Conservation (phyloP, 352 stramenopile species). For the Pythium dissotocum region DNA sequence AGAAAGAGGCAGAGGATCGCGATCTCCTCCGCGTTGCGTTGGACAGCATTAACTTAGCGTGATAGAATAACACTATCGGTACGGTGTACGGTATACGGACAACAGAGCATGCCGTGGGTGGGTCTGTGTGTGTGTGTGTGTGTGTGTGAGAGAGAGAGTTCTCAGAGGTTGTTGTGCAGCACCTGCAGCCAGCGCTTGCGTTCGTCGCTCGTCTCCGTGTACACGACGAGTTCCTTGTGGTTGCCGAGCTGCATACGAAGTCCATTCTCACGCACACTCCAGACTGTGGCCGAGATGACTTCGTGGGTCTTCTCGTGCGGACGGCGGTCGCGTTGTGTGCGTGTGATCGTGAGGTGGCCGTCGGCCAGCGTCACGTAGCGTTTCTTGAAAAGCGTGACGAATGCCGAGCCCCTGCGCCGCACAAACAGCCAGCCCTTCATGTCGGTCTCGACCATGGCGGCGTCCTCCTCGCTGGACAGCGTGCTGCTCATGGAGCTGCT, state of each 20-base stretch:
- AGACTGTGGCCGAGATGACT: slow-evolving; percentile 48
- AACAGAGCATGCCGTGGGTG: slow-evolving; percentile 1
- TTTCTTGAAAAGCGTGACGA: slow-evolving; percentile 53
- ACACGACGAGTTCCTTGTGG: slow-evolving; percentile 57
- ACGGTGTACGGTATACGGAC: not conserved
- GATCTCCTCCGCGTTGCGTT: slow-evolving; percentile 2
- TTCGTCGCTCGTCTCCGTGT: slow-evolving; percentile 44
- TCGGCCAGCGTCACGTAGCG: slow-evolving; percentile 50
- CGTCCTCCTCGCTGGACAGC: slow-evolving; percentile 37
- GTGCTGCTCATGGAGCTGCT: slow-evolving; percentile 40
- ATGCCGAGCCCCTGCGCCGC: slow-evolving; percentile 21
- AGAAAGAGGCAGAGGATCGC: slow-evolving; percentile 5
- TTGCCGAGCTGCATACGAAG: slow-evolving; percentile 54
- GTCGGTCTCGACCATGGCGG: slow-evolving; percentile 33
- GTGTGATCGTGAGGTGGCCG: slow-evolving; percentile 46
- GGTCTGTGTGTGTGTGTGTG: not conserved
- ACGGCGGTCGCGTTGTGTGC: slow-evolving; percentile 31
- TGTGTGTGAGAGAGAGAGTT: not conserved
- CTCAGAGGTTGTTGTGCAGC: slow-evolving; percentile 40
- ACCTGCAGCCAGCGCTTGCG: slow-evolving; percentile 52
- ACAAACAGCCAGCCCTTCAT: slow-evolving; percentile 54
- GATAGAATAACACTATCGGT: slow-evolving; percentile 9
- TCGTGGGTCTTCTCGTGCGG: slow-evolving; percentile 45
- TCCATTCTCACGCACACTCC: slow-evolving; percentile 40
- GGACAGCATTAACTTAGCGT: slow-evolving; percentile 6